Evolutionary conservation across 108 stramenopile genomes (phyloP), one percentile per base, ranked within the genome.

Genomic region (Seminavis robusta): DNA sequence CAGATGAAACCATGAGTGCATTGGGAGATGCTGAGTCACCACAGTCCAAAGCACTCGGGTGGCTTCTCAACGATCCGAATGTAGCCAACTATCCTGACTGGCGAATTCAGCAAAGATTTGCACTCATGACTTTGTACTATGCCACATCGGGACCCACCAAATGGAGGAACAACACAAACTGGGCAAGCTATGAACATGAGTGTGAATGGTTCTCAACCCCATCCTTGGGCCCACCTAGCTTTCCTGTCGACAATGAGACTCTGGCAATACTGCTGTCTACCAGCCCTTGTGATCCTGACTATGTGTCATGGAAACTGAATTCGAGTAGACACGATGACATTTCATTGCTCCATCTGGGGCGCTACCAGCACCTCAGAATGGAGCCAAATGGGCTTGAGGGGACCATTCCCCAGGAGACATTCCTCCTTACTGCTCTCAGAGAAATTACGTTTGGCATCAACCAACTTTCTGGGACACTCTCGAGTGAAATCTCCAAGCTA

Each of bases 41-140:
- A 26, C 48, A 50, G 24, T 26, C 24, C 17, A 50, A 50, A 26
- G 48, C 48, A 4, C n/a, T 24, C 48, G 28, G 16, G 21, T 50
- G 48, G 48, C 27, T 50, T 20, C 16, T 24, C 48, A 30, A 27
- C 16, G 48, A 50, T 31, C 28, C 28, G 24, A 9, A 5, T 6
- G 7, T 50, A 5, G 42, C 7, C 24, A 26, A 5, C 48, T 4
- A 4, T 9, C 9, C 48, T 4, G n/a, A n/a, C n/a, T n/a, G n/a
- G n/a, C n/a, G n/a, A n/a, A n/a, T n/a, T n/a, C n/a, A n/a, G 15
- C 42, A 43, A 43, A 16, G 42, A 16, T 43, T 11, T n/a, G 20
- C 20, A 21, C 42, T 43, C 42, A 43, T 43, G 42, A 21, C 15
- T 4, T 43, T 43, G 17, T 43, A 11, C 21, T 43, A 43, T 21